Conservation (phyloP, 352 stramenopile genomes). For the Phytopythium cucurbitacearum region DNA sequence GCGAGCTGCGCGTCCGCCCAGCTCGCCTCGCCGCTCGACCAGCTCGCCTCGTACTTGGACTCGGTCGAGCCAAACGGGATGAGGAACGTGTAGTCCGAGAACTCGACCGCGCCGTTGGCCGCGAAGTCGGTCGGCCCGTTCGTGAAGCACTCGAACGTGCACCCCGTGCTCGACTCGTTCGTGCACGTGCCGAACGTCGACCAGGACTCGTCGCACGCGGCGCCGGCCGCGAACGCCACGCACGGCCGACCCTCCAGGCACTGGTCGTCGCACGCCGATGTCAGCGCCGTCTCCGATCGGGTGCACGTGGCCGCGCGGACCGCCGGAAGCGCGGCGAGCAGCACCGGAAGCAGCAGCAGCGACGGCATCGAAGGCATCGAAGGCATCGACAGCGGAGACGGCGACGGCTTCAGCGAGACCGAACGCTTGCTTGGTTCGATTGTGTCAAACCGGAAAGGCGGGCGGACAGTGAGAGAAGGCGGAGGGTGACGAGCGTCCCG, state of each 20-base stretch:
- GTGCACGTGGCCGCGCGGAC: conserved; percentile 9
- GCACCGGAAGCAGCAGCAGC: conserved; percentile 1
- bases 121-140: conserved; percentile 42
- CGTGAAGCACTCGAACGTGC: conserved; percentile 54
- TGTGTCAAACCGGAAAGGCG: not conserved
- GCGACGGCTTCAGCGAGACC: no score
- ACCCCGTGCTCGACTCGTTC: conserved; percentile 21
- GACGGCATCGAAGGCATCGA: conserved; percentile 7
- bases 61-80: conserved; percentile 36
- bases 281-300: conserved; percentile 38
- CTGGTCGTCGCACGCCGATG: conserved; percentile 32
- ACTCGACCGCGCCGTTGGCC: conserved; percentile 47
- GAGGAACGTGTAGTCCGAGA: conserved; percentile 50
- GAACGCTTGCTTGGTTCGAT: not conserved
- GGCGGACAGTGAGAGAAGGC: no score
- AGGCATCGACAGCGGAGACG: not conserved
- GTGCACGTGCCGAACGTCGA: conserved; percentile 32
- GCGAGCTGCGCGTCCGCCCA: conserved; percentile 4
- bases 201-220: not conserved
- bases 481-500: no score
- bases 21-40: conserved; percentile 11
- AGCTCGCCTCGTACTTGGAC: conserved; percentile 9
- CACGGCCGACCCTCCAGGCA: conserved; percentile 51
- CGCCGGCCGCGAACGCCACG: conserved; percentile 33
- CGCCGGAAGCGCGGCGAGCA: not conserved